These are phyloP conservation scores for Ogataea salicorniae DNA, from an alignment of 805 yeast genomes.

Conservation along the genomic window DNA sequence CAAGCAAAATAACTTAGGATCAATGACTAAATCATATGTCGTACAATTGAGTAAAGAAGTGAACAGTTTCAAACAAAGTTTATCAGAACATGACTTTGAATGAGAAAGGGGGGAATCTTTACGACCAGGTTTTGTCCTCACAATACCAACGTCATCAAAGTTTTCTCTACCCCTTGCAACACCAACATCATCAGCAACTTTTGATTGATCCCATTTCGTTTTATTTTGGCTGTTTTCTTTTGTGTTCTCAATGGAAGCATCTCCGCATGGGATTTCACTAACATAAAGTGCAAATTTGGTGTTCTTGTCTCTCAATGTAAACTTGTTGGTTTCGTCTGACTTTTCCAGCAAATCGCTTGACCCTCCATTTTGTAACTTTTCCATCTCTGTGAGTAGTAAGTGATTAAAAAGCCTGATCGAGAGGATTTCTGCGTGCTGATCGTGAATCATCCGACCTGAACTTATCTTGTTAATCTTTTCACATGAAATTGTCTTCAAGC, in stretches of 20 bases:
- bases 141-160: slow-evolving; percentile 52
- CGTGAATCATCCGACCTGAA: slow-evolving; percentile 69
- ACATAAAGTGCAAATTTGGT: slow-evolving; percentile 54
- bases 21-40: slow-evolving; percentile 31
- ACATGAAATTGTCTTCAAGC: slow-evolving; percentile 75
- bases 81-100: slow-evolving; percentile 89
- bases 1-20: slow-evolving; percentile 34
- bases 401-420: slow-evolving; percentile 67
- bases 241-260: slow-evolving; percentile 60
- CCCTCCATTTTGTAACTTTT: slow-evolving; percentile 8
- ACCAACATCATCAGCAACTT: slow-evolving; percentile 5
- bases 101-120: slow-evolving; percentile 64
- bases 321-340: slow-evolving; percentile 16
- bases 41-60: slow-evolving; percentile 48
- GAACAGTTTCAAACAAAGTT: slow-evolving; percentile 59
- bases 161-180: slow-evolving; percentile 59
- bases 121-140: slow-evolving; percentile 92
- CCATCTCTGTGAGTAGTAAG: slow-evolving; percentile 46
- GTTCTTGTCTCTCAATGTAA: slow-evolving; percentile 27
- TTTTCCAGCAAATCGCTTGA: slow-evolving; percentile 14
- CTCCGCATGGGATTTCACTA: slow-evolving; percentile 89
- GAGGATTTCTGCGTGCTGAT: slow-evolving; percentile 85
- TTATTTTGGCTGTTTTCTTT: slow-evolving; percentile 19
- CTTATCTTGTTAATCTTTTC: slow-evolving; percentile 27
- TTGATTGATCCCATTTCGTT: slow-evolving; percentile 10